A percentile compares a stretch with the other conserved stretches of the same genome.
phyloP scores from a whole-genome alignment of 2,329 filamentous ascomycete genomes.

The Pseudocercospora macadamiae region DNA sequence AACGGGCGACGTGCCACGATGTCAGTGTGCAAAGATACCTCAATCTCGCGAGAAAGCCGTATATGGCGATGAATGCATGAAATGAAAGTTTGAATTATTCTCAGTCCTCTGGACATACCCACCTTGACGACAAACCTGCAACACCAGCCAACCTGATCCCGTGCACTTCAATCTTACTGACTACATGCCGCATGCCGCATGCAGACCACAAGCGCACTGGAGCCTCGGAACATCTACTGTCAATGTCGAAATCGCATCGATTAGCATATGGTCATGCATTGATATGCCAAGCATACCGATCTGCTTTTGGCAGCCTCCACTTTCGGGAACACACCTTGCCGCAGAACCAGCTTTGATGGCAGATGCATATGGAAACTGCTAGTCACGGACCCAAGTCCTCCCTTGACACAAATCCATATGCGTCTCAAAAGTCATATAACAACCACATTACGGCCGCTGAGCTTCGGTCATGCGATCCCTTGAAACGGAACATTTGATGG shows the following conservation, averaged over 20 bases:
- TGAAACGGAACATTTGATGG: neutral
- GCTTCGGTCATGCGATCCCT: slow-evolving; percentile 5
- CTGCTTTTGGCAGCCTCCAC: neutral
- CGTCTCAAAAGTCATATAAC: neutral
- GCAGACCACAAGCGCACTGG: neutral
- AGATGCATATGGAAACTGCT: slow-evolving; percentile 6
- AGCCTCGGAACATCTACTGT: neutral
- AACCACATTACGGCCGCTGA: neutral
- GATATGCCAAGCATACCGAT: neutral
- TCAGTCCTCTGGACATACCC: neutral
- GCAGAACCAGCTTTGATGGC: slow-evolving; percentile 6
- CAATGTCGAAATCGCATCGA: no score
- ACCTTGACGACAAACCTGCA: neutral
- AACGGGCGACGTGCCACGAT: neutral
- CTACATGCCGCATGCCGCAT: no score
- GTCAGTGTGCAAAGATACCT: slow-evolving; percentile 2
- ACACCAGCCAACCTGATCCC: neutral
- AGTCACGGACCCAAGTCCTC: neutral
- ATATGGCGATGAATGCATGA: slow-evolving; percentile 7
- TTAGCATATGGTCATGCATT: neutral
- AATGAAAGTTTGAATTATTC: slow-evolving; percentile 7
- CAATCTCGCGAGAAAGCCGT: slow-evolving; percentile 3
- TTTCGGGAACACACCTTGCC: slow-evolving; percentile 6
- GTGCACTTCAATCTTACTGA: no score
- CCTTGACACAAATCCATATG: slow-evolving; percentile 8